phyloP scores from a whole-genome alignment of 306 rosid species.

The Heteromeles arbutifolia region DNA sequence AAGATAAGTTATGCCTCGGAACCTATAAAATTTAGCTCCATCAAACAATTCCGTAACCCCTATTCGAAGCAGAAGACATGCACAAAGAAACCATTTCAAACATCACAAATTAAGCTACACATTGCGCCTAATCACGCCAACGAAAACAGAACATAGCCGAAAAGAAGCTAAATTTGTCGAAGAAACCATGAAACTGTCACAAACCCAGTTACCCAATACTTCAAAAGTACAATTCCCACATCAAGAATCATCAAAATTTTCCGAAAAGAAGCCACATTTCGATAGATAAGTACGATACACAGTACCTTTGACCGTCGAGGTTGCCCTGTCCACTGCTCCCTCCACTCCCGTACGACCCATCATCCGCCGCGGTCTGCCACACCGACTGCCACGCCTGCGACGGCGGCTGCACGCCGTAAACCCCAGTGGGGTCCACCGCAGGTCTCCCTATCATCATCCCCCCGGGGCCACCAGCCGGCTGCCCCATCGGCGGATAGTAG shows the following conservation, averaged over 20 bases:
- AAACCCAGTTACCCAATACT: not conserved
- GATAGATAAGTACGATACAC: not conserved
- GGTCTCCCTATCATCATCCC: constrained; percentile 91
- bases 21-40: not conserved
- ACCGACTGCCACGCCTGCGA: constrained; percentile 97
- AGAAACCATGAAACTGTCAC: not conserved
- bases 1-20: not conserved
- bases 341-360: constrained; percentile 58
- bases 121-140: not conserved
- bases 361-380: constrained; percentile 74
- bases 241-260: not conserved
- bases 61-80: not conserved
- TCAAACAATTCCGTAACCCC: not conserved
- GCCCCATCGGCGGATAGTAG: constrained; percentile 85
- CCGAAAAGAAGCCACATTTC: not conserved
- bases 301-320: constrained; percentile 77
- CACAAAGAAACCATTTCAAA: not conserved
- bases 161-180: not conserved
- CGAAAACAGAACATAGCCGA: not conserved
- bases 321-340: constrained; percentile 61
- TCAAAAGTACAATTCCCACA: not conserved
- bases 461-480: constrained; percentile 52
- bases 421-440: constrained; percentile 76
- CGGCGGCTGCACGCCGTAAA: constrained; percentile 72
- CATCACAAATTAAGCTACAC: not conserved